Evolutionary conservation across 495 filamentous ascomycete genomes (phyloP).

Genomic region (Hypoxylon perforatum): DNA sequence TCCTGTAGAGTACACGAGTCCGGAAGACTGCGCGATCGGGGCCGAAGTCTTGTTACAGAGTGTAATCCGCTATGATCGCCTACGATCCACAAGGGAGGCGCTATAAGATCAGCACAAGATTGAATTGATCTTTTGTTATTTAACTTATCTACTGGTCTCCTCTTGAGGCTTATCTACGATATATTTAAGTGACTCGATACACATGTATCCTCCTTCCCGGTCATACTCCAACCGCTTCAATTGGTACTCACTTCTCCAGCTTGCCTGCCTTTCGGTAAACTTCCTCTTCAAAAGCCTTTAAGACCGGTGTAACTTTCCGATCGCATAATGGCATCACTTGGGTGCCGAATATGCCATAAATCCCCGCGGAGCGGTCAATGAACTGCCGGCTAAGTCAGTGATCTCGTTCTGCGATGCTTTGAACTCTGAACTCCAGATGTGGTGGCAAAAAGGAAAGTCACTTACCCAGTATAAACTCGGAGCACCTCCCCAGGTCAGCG

Average conservation of each 20-base stretch:
- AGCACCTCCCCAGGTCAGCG: background rate
- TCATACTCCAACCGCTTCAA: no score
- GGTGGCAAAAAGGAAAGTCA: background rate
- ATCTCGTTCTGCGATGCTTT: background rate
- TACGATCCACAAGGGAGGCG: no score
- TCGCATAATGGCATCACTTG: background rate
- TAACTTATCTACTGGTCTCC: no score
- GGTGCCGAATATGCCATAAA: background rate
- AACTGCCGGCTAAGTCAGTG: background rate
- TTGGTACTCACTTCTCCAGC: no score
- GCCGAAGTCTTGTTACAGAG: conserved; percentile 53
- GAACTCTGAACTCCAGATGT: background rate
- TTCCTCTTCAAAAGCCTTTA: background rate
- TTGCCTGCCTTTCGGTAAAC: no score
- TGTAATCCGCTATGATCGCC: conserved; percentile 51
- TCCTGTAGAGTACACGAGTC: conserved; percentile 59
- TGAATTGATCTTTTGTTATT: no score
- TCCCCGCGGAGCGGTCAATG: background rate
- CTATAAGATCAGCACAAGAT: no score
- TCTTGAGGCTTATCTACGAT: no score
- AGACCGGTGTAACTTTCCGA: background rate
- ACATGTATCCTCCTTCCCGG: no score
- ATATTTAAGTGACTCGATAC: no score
- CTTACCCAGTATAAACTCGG: background rate
- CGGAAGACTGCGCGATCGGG: conserved; percentile 53